Evolutionary conservation across 2,329 filamentous ascomycete genomes (phyloP).

Genomic region (Fusarium stilboides): DNA sequence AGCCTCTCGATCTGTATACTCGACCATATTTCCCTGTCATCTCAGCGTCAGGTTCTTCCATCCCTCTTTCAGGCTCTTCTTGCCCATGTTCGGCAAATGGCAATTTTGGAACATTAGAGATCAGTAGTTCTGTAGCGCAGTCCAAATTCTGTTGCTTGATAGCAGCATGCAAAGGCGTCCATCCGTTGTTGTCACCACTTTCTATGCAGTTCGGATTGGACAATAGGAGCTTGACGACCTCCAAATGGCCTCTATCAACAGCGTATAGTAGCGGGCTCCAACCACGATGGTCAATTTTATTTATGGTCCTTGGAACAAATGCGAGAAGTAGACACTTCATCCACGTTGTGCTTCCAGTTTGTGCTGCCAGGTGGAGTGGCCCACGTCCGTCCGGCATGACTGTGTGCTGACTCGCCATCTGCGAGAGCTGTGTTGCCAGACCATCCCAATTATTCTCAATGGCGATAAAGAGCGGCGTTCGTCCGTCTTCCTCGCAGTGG

Average conservation of each 20-base stretch:
- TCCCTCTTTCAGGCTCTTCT: background rate
- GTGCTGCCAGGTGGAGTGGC: background rate
- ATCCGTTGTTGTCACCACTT: background rate
- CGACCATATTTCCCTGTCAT: background rate
- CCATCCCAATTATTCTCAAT: background rate
- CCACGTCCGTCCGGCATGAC: background rate
- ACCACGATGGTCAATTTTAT: background rate
- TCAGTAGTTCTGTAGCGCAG: background rate
- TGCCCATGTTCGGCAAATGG: background rate
- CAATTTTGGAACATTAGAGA: background rate
- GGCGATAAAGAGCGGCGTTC: background rate
- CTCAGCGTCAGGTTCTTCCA: background rate
- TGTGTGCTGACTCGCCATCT: background rate
- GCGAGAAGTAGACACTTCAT: background rate
- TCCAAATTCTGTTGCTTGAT: background rate
- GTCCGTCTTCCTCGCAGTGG: background rate
- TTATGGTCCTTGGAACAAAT: background rate
- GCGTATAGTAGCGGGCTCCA: background rate
- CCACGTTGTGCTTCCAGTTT: background rate
- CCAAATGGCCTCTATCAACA: background rate
- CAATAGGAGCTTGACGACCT: background rate
- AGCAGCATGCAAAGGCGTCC: background rate
- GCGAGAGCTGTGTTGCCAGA: background rate
- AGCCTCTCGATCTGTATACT: background rate
- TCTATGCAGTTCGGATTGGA: background rate